A percentile compares a stretch with the other conserved stretches of the same genome.
Evolutionary conservation across 768 basidiomycete genomes (phyloP).

Genomic region (Mycena galopus): DNA sequence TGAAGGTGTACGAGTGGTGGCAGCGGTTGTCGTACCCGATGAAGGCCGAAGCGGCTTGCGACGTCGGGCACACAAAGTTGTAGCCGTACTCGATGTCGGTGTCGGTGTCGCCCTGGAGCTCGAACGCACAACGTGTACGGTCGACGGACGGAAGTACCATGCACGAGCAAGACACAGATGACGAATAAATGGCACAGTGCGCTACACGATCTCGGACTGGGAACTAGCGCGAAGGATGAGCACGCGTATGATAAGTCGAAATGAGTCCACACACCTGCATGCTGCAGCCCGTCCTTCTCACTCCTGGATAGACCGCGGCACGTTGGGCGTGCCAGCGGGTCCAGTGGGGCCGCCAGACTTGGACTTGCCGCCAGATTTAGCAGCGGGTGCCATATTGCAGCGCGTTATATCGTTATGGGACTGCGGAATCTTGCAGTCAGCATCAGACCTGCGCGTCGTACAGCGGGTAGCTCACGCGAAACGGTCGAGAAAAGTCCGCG

Average conservation of each 20-base stretch:
- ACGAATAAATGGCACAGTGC: no score
- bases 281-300: constrained; percentile 87
- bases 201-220: no score
- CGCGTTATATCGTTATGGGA: background rate
- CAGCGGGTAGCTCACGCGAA: constrained; percentile 27
- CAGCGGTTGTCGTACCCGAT: constrained; percentile 20
- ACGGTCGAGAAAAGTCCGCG: constrained; percentile 20
- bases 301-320: constrained; percentile 70
- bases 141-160: no score
- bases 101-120: background rate
- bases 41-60: constrained; percentile 26
- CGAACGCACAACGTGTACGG: constrained; percentile 1
- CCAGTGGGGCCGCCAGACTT: constrained; percentile 60
- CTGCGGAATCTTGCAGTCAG: no score
- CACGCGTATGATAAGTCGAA: no score
- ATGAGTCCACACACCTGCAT: constrained; percentile 80
- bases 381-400: constrained; percentile 61
- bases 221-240: constrained; percentile 67
- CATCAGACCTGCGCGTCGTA: constrained; percentile 19
- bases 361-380: constrained; percentile 73
- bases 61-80: constrained; percentile 21
- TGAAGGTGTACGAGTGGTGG: constrained; percentile 28
- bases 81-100: no score
- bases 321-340: constrained; percentile 45
- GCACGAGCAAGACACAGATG: no score